Evolutionary conservation across 176 grass and related monocot genomes (phyloP), one percentile per base, ranked within the genome.

Genomic region (Carex littledalei): DNA sequence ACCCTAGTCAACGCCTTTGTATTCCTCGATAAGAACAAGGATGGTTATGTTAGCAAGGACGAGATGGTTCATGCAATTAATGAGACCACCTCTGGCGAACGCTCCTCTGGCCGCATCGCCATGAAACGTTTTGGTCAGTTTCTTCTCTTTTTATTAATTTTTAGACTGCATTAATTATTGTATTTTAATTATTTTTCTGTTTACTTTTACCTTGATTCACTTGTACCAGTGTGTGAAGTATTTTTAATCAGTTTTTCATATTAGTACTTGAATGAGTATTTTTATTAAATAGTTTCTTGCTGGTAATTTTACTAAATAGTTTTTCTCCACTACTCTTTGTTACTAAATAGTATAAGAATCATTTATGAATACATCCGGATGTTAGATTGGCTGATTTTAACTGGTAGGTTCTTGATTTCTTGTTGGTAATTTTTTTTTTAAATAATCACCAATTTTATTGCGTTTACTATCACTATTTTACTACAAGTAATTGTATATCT

Each of bases 21-120:
- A 34, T 98, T 98, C 84, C 89, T 98, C 90, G 96, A 98, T 78
- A 87, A 95, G 87, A 95, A 98, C 49, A 94, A 95, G 63, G 96
- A 98, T 55, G 96, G 96, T 13, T 98, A 98, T 83, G 96, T 98
- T 41, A 98, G 95, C 49, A 98, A 87, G 91, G 91, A 91, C 34
- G 96, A 98, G 87, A 94, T 98, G 96, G 81, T 95, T 5, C 88
- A 95, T 85, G 91, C 96, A 78, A 92, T 98, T 87, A 98, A 98
- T 63, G 96, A 98, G 87, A 98, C 93, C 11, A 89, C 86, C 18
- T 79, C 90, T 43, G 96, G 96, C 10, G 96, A 95, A 77, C 96
- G 96, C 76, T 98, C 96, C 26, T 93, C 96, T 58, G 96, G 93
- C 15, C 91, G 90, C 86, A 98, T 98, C 59, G 96, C 90, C 80